A percentile compares a stretch with the other conserved stretches of the same genome.
Evolutionary conservation across 2,329 filamentous ascomycete genomes (phyloP).

Genomic region (Atkinsonella hypoxylon): DNA sequence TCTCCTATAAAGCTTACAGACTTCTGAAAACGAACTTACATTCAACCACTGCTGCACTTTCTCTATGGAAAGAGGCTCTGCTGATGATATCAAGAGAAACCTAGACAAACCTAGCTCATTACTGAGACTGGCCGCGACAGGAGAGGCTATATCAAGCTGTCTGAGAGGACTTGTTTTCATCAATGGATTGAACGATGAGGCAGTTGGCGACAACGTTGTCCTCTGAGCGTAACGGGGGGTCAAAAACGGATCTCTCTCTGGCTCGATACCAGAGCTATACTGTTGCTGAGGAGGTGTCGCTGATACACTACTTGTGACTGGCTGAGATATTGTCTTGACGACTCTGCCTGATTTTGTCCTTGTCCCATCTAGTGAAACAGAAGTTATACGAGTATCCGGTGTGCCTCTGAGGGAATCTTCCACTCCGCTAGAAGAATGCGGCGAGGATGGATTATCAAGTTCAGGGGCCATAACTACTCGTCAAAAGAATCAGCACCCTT

Average conservation of each 20-base stretch:
- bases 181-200: constrained; percentile 46
- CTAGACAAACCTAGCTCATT: constrained; percentile 33
- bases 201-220: constrained; percentile 49
- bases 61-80: constrained; percentile 16
- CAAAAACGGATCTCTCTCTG: constrained; percentile 44
- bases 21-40: constrained; percentile 23
- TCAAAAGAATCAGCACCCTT: background rate
- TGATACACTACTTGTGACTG: constrained; percentile 5
- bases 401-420: constrained; percentile 49
- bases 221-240: constrained; percentile 22
- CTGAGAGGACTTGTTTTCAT: constrained; percentile 9
- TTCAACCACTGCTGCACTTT: constrained; percentile 33
- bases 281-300: constrained; percentile 15
- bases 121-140: constrained; percentile 28
- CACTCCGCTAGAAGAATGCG: constrained; percentile 37
- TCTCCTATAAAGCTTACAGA: background rate
- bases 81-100: constrained; percentile 29
- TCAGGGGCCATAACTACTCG: constrained; percentile 11
- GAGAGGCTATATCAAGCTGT: constrained; percentile 12
- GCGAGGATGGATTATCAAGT: constrained; percentile 33
- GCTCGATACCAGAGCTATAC: constrained; percentile 12
- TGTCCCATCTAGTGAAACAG: constrained; percentile 50
- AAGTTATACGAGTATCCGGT: constrained; percentile 50
- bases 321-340: constrained; percentile 20
- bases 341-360: constrained; percentile 24